These are phyloP conservation scores for Trichoderma atroviride DNA, from an alignment of 2,329 filamentous ascomycete genomes.

Conservation along the genomic window DNA sequence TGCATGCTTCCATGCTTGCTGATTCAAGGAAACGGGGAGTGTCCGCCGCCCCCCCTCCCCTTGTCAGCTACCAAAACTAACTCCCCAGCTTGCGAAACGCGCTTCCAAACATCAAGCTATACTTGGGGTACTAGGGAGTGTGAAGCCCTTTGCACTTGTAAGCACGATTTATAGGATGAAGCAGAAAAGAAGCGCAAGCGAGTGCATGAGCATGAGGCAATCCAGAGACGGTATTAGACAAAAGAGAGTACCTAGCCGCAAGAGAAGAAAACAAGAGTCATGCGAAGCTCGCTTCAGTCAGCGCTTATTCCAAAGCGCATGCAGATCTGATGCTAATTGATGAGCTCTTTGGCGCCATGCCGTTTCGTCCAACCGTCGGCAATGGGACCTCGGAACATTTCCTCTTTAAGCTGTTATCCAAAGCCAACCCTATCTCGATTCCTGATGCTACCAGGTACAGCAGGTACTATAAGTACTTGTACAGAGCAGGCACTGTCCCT, in stretches of 20 bases:
- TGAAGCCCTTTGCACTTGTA: neutral
- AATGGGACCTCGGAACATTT: neutral
- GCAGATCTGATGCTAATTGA: neutral
- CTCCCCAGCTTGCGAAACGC: neutral
- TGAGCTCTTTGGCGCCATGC: neutral
- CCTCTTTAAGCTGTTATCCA: neutral
- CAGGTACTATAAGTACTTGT: too few relatives aligned
- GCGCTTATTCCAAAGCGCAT: neutral
- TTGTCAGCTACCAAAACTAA: neutral
- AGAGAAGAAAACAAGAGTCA: neutral
- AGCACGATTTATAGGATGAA: neutral
- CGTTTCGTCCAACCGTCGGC: too few relatives aligned
- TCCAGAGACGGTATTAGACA: neutral
- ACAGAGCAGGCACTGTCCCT: too few relatives aligned
- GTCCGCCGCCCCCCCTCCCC: neutral
- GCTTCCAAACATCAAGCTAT: too few relatives aligned
- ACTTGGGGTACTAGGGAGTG: too few relatives aligned
- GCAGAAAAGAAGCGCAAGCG: neutral
- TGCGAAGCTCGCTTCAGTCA: neutral
- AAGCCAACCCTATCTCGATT: neutral
- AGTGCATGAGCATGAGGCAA: neutral
- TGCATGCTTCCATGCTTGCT: neutral
- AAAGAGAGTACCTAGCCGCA: neutral
- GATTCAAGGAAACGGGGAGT: neutral
- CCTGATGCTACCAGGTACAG: neutral